Base-by-base conservation (phyloP, 495 filamentous ascomycete genomes). In the Tetracladium marchalianum region DNA sequence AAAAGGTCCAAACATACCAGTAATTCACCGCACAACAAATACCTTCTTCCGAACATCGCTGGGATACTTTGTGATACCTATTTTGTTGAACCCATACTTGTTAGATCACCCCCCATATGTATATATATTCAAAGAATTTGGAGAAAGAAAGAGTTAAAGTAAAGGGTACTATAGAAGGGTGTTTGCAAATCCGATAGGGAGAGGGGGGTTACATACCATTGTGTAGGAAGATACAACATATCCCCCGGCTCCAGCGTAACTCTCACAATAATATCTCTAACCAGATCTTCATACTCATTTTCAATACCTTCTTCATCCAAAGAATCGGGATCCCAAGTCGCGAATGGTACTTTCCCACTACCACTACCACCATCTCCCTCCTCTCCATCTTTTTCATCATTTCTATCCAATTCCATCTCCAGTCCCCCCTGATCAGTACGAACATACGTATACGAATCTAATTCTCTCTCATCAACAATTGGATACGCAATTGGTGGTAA, bases 1-100 rank as follows among this genome's bases (percentile, higher is more conserved):
- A 11, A 31, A 24, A 13, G 4, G 11, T 6, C 27, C 13, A 32
- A 11, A 47, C 67, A 59, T 70, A 86, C 84, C 84, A 88, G 56
- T 88, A 88, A 61, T 90, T 90, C 3, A 87, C 82, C 1, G 83
- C 80, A 44, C 78, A 75, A 45, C 80, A 85, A 11, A 87, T 73
- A 0, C 78, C 77, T 46, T 85, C 81, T 11, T 71, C 62, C 0
- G 65, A 68, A 44, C 70, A 77, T 0, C 67, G 71, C 55, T 90
- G 85, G 2, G 75, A 77, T 9, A 90, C 85, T 57, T 87, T 85
- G 63, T 81, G 77, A 53, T 78, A 78, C 69, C 69, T 72, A 41
- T 15, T 18, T 13, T 41, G 39, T 44, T 9, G n/a, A n/a, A n/a
- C n/a, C n/a, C n/a, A n/a, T n/a, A n/a, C n/a, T n/a, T n/a, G n/a